A percentile compares a stretch with the other conserved stretches of the same genome.
phyloP scores from a whole-genome alignment of 805 yeast genomes.

The Hanseniaspora hatyaiensis region DNA sequence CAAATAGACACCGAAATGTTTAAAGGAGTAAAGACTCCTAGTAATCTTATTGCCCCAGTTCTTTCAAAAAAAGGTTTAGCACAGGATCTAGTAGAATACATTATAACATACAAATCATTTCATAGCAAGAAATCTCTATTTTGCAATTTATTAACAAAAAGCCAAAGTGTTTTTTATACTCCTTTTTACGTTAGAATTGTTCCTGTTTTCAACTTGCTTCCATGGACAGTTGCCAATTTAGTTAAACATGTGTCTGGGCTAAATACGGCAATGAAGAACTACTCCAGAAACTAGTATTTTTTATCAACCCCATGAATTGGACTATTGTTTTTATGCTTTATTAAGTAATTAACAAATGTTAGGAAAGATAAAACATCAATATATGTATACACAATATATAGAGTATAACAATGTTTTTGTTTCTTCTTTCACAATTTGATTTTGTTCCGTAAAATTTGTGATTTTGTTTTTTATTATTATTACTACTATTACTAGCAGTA shows the following conservation, averaged over 20 bases:
- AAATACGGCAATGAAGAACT: conserved; percentile 32
- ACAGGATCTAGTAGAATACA: conserved; percentile 39
- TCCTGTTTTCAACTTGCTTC: conserved; percentile 59
- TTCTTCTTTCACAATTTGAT: no score
- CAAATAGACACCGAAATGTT: conserved; percentile 72
- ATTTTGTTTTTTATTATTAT: no score
- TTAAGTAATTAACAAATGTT: no score
- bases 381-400: no score
- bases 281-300: background rate
- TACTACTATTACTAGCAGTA: no score
- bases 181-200: conserved; percentile 70
- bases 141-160: conserved; percentile 50
- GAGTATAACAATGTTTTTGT: no score
- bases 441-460: no score
- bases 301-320: background rate
- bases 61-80: conserved; percentile 63
- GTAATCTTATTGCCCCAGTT: conserved; percentile 67
- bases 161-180: conserved; percentile 53
- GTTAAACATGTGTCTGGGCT: conserved; percentile 48
- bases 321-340: background rate
- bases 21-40: conserved; percentile 60
- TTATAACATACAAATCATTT: conserved; percentile 51
- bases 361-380: no score
- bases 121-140: no score
- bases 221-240: conserved; percentile 44